phyloP scores from a whole-genome alignment of 345 rosid genomes.

The Ceriops decandra region DNA sequence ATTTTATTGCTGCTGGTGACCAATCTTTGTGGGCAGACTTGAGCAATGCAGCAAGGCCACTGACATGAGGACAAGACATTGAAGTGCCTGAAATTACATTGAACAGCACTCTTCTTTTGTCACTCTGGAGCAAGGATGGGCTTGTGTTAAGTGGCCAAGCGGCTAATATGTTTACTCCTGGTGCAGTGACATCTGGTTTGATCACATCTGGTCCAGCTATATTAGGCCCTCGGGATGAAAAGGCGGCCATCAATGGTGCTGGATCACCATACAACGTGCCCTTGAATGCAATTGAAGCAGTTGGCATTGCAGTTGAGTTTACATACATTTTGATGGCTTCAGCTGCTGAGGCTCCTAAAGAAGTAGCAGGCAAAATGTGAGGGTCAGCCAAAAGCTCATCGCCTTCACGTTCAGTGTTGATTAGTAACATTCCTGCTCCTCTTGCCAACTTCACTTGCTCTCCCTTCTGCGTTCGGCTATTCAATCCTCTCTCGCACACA shows the following conservation, averaged over 20 bases:
- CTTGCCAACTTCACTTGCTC: constrained; percentile 46
- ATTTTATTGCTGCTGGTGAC: constrained; percentile 86
- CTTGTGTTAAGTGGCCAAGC: constrained; percentile 61
- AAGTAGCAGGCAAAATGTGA: constrained; percentile 58
- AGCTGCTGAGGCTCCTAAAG: constrained; percentile 48
- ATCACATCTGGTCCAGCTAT: constrained; percentile 46
- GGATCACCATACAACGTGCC: constrained; percentile 51
- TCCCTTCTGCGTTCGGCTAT: constrained; percentile 21
- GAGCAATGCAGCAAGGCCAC: constrained; percentile 69
- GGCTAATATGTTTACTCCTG: constrained; percentile 73
- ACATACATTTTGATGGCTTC: constrained; percentile 35
- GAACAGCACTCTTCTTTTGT: constrained; percentile 56
- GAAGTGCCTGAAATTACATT: constrained; percentile 80
- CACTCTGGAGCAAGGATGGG: constrained; percentile 45
- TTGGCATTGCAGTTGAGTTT: constrained; percentile 39
- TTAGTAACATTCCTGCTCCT: constrained; percentile 67
- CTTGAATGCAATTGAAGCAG: constrained; percentile 49
- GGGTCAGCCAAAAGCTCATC: constrained; percentile 65
- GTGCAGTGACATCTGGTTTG: constrained; percentile 80
- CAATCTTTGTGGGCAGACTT: constrained; percentile 62
- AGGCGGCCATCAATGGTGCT: constrained; percentile 69
- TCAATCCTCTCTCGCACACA: constrained; percentile 29
- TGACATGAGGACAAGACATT: constrained; percentile 82
- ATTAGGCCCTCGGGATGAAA: constrained; percentile 83
- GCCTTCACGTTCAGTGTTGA: constrained; percentile 43